phyloP scores from a whole-genome alignment of 768 basidiomycete species.

The Podaxis sp. region DNA sequence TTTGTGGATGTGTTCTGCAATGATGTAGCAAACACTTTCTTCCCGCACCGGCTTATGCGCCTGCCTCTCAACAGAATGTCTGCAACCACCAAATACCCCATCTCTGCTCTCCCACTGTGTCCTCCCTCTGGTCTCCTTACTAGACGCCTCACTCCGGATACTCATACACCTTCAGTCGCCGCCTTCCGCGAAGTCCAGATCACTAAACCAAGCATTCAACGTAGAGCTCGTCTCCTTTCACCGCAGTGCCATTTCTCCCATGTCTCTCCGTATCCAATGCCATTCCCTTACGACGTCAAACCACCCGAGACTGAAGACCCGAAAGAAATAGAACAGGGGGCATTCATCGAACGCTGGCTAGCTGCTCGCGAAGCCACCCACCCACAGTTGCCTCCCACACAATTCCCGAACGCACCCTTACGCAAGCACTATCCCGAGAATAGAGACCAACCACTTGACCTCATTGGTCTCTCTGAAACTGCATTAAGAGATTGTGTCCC shows the following conservation, averaged over 20 bases:
- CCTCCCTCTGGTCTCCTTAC: constrained; percentile 40
- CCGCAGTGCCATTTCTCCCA: constrained; percentile 71
- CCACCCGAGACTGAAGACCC: constrained; percentile 49
- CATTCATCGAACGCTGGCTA: constrained; percentile 79
- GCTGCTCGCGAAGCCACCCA: constrained; percentile 58
- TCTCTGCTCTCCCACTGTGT: constrained; percentile 55
- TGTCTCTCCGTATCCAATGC: constrained; percentile 76
- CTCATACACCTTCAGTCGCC: constrained; percentile 49
- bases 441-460: constrained; percentile 51
- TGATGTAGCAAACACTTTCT: not conserved
- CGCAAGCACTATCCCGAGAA: constrained; percentile 49
- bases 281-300: constrained; percentile 80
- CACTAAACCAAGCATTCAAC: constrained; percentile 62
- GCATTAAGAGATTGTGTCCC: constrained; percentile 79
- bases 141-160: constrained; percentile 58
- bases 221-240: constrained; percentile 62
- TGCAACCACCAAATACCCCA: constrained; percentile 28
- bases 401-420: constrained; percentile 32
- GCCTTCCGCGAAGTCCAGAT: constrained; percentile 51
- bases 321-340: constrained; percentile 49
- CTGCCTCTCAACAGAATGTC: constrained; percentile 19
- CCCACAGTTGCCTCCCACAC: constrained; percentile 19
- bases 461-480: constrained; percentile 73
- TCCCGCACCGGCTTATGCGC: constrained; percentile 5
- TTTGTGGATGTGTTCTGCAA: not conserved